Evolutionary conservation across 1,284 basidiomycete species (phyloP), one percentile per base, ranked within the genome.

Genomic region (Grifola frondosa): DNA sequence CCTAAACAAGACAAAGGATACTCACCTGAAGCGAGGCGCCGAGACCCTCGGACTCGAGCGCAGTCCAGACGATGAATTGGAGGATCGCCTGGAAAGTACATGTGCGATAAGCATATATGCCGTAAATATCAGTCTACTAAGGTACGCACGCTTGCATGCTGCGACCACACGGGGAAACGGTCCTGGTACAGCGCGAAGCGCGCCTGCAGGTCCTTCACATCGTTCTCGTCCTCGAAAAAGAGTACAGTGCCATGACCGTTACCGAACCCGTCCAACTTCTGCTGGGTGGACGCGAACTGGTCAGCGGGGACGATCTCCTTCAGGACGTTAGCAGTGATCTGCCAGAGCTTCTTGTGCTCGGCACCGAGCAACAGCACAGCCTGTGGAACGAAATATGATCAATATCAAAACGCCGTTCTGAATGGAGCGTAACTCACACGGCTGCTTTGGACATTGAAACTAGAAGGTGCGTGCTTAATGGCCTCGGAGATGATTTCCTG

Each of bases 331-430:
- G 49, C 30, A 22, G 47, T 48, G 50, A 58, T 50, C 24, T 58
- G 48, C 56, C 56, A 58, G 42, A 58, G 52, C 54, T 56, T 55
- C 49, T 54, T 55, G 53, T 58, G 56, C 39, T 58, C 56, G 10
- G 36, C 50, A 21, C 54, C 52, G 20, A 56, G 44, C 24, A 58
- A 54, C 20, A 58, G 49, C 38, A 58, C 56, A 19, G 46, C 52
- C 52, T 54, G 35, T 12, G 19, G 7, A 16, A 22, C n/a, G 12
- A 5, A 19, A 21, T 19, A n/a, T 5, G 11, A 19, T 37, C 12
- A 40, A 30, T 25, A 12, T 26, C 3, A 3, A 16, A 19, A 8
- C 10, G 37, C 3, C 2, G 17, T 19, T 17, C n/a, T n/a, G 15
- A 5, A 15, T 6, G 5, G 16, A 2, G 25, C 25, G 20, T 23